Conservation (phyloP, 768 basidiomycete species). For the Polyporus arcularius region DNA sequence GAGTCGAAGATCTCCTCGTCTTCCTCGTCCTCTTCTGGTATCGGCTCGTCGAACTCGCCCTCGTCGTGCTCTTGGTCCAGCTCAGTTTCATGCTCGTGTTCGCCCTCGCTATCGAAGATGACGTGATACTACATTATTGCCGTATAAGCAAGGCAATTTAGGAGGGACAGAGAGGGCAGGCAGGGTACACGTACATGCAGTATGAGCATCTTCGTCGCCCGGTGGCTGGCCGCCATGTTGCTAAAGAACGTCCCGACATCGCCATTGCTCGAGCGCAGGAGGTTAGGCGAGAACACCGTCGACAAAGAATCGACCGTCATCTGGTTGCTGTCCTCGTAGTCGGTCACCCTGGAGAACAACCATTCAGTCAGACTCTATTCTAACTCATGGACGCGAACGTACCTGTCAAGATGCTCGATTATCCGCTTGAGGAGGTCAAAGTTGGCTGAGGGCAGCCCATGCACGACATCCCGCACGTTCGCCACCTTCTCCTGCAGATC, state of each 20-base stretch:
- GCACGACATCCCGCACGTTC: slow-evolving; percentile 67
- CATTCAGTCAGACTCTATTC: background rate
- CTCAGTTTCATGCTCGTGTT: slow-evolving; percentile 39
- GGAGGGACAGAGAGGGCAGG: background rate
- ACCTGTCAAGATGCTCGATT: slow-evolving; percentile 83
- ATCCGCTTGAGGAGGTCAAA: slow-evolving; percentile 81
- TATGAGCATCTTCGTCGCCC: slow-evolving; percentile 74
- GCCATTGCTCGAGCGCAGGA: slow-evolving; percentile 75
- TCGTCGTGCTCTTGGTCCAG: slow-evolving; percentile 64
- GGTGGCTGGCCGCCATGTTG: slow-evolving; percentile 78
- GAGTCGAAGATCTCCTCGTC: slow-evolving; percentile 24
- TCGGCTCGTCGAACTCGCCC: slow-evolving; percentile 65
- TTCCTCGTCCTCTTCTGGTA: slow-evolving; percentile 69
- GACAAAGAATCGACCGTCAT: slow-evolving; percentile 87
- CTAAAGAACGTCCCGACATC: slow-evolving; percentile 76
- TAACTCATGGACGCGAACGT: slow-evolving; percentile 18
- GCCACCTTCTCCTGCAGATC: slow-evolving; percentile 67
- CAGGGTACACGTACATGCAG: slow-evolving; percentile 58
- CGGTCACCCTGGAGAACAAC: slow-evolving; percentile 61
- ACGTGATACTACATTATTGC: slow-evolving; percentile 41
- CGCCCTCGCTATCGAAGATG: slow-evolving; percentile 62
- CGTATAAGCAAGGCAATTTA: slow-evolving; percentile 26
- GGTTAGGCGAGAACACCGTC: slow-evolving; percentile 83
- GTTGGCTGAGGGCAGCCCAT: slow-evolving; percentile 66
- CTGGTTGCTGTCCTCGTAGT: slow-evolving; percentile 85